These are phyloP conservation scores for Ramalina intermedia DNA, from an alignment of 495 filamentous ascomycete species.

Conservation along the genomic window DNA sequence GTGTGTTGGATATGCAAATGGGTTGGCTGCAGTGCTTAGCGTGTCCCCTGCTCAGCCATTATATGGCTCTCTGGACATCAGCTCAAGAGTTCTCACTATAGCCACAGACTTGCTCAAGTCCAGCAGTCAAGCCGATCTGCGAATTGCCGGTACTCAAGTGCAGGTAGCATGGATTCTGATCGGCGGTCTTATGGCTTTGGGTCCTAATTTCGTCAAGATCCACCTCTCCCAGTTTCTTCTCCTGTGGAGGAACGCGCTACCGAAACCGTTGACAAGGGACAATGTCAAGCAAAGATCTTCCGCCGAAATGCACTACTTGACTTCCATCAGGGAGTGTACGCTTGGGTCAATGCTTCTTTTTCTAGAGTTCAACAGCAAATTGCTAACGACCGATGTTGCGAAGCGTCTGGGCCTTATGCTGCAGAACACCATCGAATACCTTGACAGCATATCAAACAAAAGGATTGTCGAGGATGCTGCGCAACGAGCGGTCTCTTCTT, in stretches of 20 bases:
- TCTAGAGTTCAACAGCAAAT: conserved; percentile 80
- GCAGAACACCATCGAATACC: conserved; percentile 84
- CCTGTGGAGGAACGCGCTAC: conserved; percentile 96
- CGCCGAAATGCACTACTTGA: conserved; percentile 80
- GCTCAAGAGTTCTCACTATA: conserved; percentile 78
- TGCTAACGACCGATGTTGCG: conserved; percentile 89
- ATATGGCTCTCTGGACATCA: conserved; percentile 90
- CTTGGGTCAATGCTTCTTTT: conserved; percentile 84
- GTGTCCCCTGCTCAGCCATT: conserved; percentile 77
- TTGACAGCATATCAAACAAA: conserved; percentile 66
- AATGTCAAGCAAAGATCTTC: conserved; percentile 66
- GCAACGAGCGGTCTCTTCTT: conserved; percentile 67
- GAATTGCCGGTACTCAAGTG: conserved; percentile 84
- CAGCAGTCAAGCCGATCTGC: conserved; percentile 79
- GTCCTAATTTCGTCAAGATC: conserved; percentile 97
- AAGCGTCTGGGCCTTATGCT: conserved; percentile 84
- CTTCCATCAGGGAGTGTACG: conserved; percentile 91
- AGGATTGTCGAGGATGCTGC: conserved; percentile 81
- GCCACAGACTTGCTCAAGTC: conserved; percentile 87
- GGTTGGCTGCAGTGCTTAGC: conserved; percentile 80
- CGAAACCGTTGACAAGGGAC: conserved; percentile 83
- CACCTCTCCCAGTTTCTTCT: conserved; percentile 88
- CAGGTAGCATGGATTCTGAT: conserved; percentile 98
- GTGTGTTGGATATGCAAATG: conserved; percentile 87
- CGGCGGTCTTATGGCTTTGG: conserved; percentile 88